Base-by-base conservation (phyloP, 768 basidiomycete species). In the Strobilomyces confusus region DNA sequence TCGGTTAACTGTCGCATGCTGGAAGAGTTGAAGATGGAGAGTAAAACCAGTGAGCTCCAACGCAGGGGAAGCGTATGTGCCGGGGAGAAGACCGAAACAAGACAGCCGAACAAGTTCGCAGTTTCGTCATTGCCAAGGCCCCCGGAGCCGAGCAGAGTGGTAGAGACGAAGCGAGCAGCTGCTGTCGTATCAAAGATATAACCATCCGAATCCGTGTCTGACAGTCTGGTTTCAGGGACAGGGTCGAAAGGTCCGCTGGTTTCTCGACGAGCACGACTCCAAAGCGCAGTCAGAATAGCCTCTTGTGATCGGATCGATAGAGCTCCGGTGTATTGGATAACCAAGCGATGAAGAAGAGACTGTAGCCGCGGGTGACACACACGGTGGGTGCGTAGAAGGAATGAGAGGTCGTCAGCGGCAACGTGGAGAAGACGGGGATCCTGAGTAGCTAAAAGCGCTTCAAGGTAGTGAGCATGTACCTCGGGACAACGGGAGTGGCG, bases 391-490 rank as follows among this genome's bases (percentile, higher is more conserved):
- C 66, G 63, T 30, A 81, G 63, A 36, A 75, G 56, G 48, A 58
- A 60, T 14, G 63, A 55, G 44, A 84, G 58, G 51, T 68, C 58
- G 9, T 63, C 48, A 36, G 78, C 68, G 60, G 66, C 64, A n/a
- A 64, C 60, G 5, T 66, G 51, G 13, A 72, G 59, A 38, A 69
- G 65, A 34, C 63, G 60, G 15, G 59, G 40, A 14, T 69, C 64
- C 5, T 54, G 60, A 40, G 59, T 58, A 11, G 64, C 60, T 26
- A 78, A 59, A 29, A 82, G 72, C 0, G 72, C 64, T 22, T 72
- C 63, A 9, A 82, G 67, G 62, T 77, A 84, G 12, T 76, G 69
- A 4, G 77, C 51, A 44, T 83, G 81, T 23, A 80, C 64, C 30
- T 76, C 74, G 9, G 75, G 69, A 36, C 72, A 69, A 25, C 61